Evolutionary conservation across 768 basidiomycete genomes (phyloP), one percentile per base, ranked within the genome.

Genomic region (Austroboletus festivus): DNA sequence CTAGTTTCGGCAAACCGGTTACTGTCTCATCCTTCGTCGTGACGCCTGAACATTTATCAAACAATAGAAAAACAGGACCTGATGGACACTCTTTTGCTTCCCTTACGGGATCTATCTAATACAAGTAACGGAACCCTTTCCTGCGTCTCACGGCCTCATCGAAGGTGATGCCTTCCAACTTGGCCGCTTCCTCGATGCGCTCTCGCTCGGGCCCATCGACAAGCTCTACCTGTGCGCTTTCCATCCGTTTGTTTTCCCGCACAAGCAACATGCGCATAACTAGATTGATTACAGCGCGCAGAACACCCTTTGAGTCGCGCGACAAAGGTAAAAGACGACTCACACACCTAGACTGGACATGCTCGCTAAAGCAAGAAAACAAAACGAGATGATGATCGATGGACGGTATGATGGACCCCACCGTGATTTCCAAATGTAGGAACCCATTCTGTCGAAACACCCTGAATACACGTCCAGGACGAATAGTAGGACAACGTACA

Each of bases 341-440:
- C 28, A 28, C 28, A 6, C 12, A 28, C 28, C 12, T 12, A 5
- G 12, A 28, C 28, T 28, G 7, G 28, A 6, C 28, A 28, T 12
- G 28, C 12, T 28, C 28, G 28, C 28, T 5, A 72, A 52, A 4
- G 43, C 57, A n/a, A 76, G 59, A 0, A 67, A 59, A n/a, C 62
- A 64, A 2, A 73, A 56, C 1, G 69, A 71, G 42, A 85, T 82
- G 34, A 71, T 71, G 81, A 85, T 81, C 2, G 81, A 81, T 42
- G 70, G 79, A 46, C 81, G 81, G 51, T 85, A 86, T 49, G 72
- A 54, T 0, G 82, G 83, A 3, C 79, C 71, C 82, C 82, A 86
- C 19, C 67, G 61, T 4, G 76, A 58, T 55, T 79, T 78, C 83
- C 83, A 86, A 0, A 76, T 75, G 52, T 77, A 83, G 0, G 82